Percentiles rank a stretch among this genome's conserved stretches.
Evolutionary conservation across 2,329 filamentous ascomycete genomes (phyloP).

Genomic region (Phaeosphaeriaceae sp.): DNA sequence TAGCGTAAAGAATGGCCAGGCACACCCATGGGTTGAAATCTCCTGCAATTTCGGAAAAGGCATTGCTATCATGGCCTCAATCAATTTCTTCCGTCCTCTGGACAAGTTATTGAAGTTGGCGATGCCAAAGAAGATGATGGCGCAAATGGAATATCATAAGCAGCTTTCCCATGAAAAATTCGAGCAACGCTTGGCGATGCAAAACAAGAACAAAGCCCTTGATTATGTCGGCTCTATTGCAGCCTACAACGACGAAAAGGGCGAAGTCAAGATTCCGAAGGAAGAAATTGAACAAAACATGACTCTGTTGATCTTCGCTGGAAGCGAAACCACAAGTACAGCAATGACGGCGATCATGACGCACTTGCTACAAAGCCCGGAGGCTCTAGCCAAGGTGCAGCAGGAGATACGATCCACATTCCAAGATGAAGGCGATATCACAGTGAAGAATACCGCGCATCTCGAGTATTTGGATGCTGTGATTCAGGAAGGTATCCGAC

Average conservation of each 20-base stretch:
- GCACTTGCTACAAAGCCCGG: conserved; percentile 30
- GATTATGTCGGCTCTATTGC: conserved; percentile 28
- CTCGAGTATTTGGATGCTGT: conserved; percentile 33
- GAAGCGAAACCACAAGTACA: conserved; percentile 50
- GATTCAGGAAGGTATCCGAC: conserved; percentile 39
- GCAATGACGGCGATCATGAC: conserved; percentile 41
- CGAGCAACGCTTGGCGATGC: conserved; percentile 39
- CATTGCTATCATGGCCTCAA: conserved; percentile 26
- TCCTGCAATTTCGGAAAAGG: conserved; percentile 36
- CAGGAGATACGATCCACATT: conserved; percentile 27
- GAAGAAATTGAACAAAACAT: conserved; percentile 46
- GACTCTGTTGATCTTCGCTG: conserved; percentile 46
- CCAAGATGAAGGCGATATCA: conserved; percentile 21
- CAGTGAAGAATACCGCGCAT: conserved; percentile 9
- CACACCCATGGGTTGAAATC: conserved; percentile 44
- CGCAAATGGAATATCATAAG: conserved; percentile 23
- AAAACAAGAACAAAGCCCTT: conserved; percentile 31
- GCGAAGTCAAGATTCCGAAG: conserved; percentile 20
- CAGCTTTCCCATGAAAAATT: conserved; percentile 22
- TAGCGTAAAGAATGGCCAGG: conserved; percentile 13
- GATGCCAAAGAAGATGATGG: conserved; percentile 14
- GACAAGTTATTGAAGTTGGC: conserved; percentile 16
- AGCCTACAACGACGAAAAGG: conserved; percentile 34
- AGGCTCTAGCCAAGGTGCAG: conserved; percentile 12
- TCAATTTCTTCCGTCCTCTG: conserved; percentile 28